Base-by-base conservation (phyloP, 148 eudicot species). In the Agrostemma githago region DNA sequence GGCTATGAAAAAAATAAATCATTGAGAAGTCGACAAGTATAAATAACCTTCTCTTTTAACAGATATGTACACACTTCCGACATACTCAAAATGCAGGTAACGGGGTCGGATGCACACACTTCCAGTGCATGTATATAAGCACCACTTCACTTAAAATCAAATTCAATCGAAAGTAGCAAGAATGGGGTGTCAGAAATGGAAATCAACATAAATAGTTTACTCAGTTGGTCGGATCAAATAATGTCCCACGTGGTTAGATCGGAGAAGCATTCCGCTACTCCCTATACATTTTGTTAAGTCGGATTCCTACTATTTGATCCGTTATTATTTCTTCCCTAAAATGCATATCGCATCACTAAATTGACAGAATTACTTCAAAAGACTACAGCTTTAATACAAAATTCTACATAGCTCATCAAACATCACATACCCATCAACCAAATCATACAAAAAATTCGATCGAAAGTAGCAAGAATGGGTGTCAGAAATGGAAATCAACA, bases 121-220 rank as follows among this genome's bases (percentile, higher is more conserved):
- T 66, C 19, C 19, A 58, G 68, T 58, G 43, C 21, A 37, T n/a
- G 42, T 12, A n/a, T 41, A 40, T 54, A 6, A 53, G 63, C 41
- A 77, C 2, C 20, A 70, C 34, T 21, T 68, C 20, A 75, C 59
- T 66, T 11, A 75, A 26, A 26, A 59, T 0, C 43, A 3, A 68
- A 20, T 21, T 53, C 61, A 11, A 51, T 56, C 3, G 1, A 38
- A 37, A 37, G 9, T 15, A 69, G 34, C 34, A 26, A 26, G 34
- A 26, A 26, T 26, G 34, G 34, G 34, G 34, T 26, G 34, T 26
- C 34, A 70, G 14, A 15, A 65, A 14, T 12, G 56, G 39, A 8
- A 57, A 75, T 14, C 9, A 57, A 57, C 8, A 7, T 11, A 34
- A 69, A 42, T 11, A 9, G 61, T 11, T 59, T 69, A 34, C 60